Base-by-base conservation (phyloP, 2,329 filamentous ascomycete species). In the Aspergillus tanneri region DNA sequence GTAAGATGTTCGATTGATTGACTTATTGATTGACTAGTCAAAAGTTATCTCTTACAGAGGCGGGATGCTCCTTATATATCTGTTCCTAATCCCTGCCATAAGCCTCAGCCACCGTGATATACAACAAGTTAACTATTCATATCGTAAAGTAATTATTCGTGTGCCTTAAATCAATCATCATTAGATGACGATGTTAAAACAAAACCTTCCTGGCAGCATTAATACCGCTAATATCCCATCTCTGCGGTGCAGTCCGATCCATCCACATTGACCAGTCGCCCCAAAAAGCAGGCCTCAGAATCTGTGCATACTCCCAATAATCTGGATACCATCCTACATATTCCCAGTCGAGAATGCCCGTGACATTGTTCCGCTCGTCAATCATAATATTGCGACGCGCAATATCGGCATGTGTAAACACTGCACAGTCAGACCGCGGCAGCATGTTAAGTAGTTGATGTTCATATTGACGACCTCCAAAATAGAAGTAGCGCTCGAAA, bases 301-400 rank as follows among this genome's bases (percentile, higher is more conserved):
- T 65, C 49, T 65, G 64, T 22, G 65, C 63, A 55, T 71, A 72
- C 55, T 72, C 71, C 70, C 67, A 73, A 46, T 72, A 74, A 16
- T 56, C 65, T 7, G 69, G 70, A 52, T 68, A 71, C 70, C 66
- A 73, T 8, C 68, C 68, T 16, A 68, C 60, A 35, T 48, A 65
- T 46, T 72, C 71, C 72, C 68, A 75, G 59, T 73, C 70, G 43
- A 75, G 62, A 14, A 75, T 55, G 5, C 64, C 61, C 2, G 70
- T 52, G 42, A 66, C 42, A 2, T 36, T 48, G 12, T 50, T 46
- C 18, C 54, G 16, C 21, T 53, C 53, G 36, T 63, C 49, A 18
- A 69, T 35, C 43, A 70, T 61, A 46, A 70, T 60, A 45, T 70
- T 70, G 35, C 63, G 60, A 6, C 56, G 59, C 34, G 65, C 63